Evolutionary conservation across 1,284 basidiomycete genomes (phyloP), one percentile per base, ranked within the genome.

Genomic region (Cystobasidium pallidum): DNA sequence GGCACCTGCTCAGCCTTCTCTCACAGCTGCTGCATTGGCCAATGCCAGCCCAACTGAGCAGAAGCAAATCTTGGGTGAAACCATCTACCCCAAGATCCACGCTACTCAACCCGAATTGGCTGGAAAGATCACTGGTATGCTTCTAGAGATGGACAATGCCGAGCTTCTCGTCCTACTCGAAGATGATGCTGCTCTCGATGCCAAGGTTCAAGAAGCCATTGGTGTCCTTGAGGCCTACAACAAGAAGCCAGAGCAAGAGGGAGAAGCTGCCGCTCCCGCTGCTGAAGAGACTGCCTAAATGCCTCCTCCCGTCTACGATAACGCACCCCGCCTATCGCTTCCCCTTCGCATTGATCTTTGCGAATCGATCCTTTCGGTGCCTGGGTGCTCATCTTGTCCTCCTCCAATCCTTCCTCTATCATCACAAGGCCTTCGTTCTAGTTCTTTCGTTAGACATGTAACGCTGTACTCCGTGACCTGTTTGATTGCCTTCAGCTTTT

Each of bases 101-200:
- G 82, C 80, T 58, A 79, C 81, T 58, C 82, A 85, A 78, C 91
- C 92, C 71, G 92, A 94, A 49, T 85, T 95, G 79, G 92, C 94
- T 74, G 94, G 94, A 76, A 96, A 97, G 86, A 96, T 97, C 81
- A 97, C 94, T 70, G 94, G 80, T 70, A 95, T 96, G 93, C 85
- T 96, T 78, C 87, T 95, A 76, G 94, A 97, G 87, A 96, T 97
- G 92, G 93, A 96, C 82, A 94, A 94, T 83, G 81, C 85, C 66
- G 94, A 96, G 83, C 85, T 97, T 57, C 83, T 96, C 43, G 88
- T 91, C 82, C 86, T 97, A 72, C 83, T 96, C 78, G 91, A 94
- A 76, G 84, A 87, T 61, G 84, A 85, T 49, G 91, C 92, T 21
- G 88, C 92, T 52, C 87, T 97, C 84, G 86, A 86, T 79, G 83